Evolutionary conservation across 805 yeast species (phyloP).

Genomic region (Ogataea neopini): DNA sequence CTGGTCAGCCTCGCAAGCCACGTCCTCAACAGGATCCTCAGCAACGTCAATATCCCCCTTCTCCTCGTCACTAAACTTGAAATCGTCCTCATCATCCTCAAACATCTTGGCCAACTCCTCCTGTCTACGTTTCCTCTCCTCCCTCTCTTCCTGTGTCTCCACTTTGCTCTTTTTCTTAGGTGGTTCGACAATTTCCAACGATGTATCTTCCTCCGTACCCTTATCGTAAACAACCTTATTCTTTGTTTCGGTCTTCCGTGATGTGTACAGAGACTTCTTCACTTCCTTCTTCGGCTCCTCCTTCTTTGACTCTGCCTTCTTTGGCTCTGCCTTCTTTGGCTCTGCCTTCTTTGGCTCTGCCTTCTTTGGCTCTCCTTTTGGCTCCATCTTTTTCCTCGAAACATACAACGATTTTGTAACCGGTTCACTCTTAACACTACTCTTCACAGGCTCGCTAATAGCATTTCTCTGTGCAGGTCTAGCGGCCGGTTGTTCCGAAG

Average conservation of each 20-base stretch:
- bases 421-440: constrained; percentile 7
- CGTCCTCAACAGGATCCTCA: constrained; percentile 14
- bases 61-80: constrained; percentile 9
- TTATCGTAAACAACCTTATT: constrained; percentile 14
- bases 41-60: background rate
- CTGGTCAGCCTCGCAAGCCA: too few species aligned
- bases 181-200: constrained; percentile 9
- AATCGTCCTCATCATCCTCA: constrained; percentile 26
- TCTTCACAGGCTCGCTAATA: constrained; percentile 18
- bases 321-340: constrained; percentile 4
- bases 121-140: constrained; percentile 13
- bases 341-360: constrained; percentile 2
- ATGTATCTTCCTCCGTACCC: background rate
- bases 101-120: constrained; percentile 25
- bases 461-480: constrained; percentile 24
- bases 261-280: constrained; percentile 15
- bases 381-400: constrained; percentile 13
- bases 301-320: constrained; percentile 8
- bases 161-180: constrained; percentile 23
- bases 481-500: background rate
- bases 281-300: constrained; percentile 1
- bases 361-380: constrained; percentile 3
- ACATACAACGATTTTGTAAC: constrained; percentile 9
- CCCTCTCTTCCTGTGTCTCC: constrained; percentile 11
- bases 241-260: constrained; percentile 19